phyloP scores from a whole-genome alignment of 2,329 filamentous ascomycete genomes.

The Ophiostoma tasmaniense region DNA sequence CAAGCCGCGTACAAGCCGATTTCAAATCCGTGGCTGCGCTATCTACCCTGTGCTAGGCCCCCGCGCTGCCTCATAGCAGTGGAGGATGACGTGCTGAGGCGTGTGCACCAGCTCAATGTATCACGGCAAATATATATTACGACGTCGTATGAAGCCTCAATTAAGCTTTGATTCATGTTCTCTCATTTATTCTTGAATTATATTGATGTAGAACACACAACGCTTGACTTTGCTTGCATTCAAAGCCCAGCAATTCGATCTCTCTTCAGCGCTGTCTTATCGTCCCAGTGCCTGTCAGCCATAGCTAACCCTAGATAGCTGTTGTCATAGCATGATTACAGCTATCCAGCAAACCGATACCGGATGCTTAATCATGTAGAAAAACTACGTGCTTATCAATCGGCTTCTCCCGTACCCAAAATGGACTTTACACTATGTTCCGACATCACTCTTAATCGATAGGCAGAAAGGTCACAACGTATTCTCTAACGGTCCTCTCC shows the following conservation, averaged over 20 bases:
- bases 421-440: neutral
- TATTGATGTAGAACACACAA: neutral
- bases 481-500: neutral
- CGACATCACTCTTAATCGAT: neutral
- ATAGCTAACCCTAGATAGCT: neutral
- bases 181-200: neutral
- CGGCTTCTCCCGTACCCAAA: neutral
- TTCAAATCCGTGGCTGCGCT: constrained; percentile 11
- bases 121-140: neutral
- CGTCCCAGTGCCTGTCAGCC: neutral
- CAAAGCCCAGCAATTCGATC: neutral
- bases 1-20: neutral
- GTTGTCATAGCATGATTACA: neutral
- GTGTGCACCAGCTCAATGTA: neutral
- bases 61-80: constrained; percentile 7
- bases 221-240: neutral
- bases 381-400: neutral
- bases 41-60: neutral
- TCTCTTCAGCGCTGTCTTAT: neutral
- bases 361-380: neutral
- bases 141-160: neutral
- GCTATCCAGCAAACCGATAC: neutral
- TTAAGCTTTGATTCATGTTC: neutral
- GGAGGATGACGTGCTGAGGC: constrained; percentile 14
- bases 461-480: neutral